Base-by-base conservation (phyloP, 768 basidiomycete genomes). In the Rhodotorula graminis region DNA sequence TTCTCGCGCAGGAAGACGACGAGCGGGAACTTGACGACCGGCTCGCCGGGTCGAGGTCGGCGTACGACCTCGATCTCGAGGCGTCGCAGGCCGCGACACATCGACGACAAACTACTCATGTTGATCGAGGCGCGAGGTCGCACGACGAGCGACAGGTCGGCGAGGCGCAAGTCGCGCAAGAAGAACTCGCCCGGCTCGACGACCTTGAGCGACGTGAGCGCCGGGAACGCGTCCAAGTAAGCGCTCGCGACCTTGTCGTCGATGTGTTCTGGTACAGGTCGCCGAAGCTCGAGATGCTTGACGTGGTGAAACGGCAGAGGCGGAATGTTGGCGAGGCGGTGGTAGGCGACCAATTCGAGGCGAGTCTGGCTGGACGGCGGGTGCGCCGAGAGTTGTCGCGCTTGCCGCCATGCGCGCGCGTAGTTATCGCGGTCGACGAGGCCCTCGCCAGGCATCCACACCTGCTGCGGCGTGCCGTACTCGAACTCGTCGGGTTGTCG, bases 71-170 rank as follows among this genome's bases (percentile, higher is more conserved):
- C 7, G 8, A 55, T 18, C n/a, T 55, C 53, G 53, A 55, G 53
- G 14, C 53, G 27, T 29, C 29, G n/a, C n/a, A 55, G n/a, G 14
- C n/a, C n/a, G 7, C 53, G 53, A 12, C n/a, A 55, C 14, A 55
- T 0, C 14, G n/a, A 9, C 37, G 37, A 37, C 37, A 37, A n/a
- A 16, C 9, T n/a, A 12, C 7, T 4, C n/a, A 29, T 15, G n/a
- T 55, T n/a, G n/a, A 55, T 5, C 2, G 0, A 1, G 11, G 7
- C n/a, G 27, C 12, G 7, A 14, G 10, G 12, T 12, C 11, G 27
- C 3, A 16, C 53, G n/a, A 25, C 10, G 53, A 55, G 11, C 14
- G 53, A 1, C 4, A 55, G 29, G 53, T 29, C 29, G n/a, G 12
- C 27, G 11, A 55, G 27, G 16, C 15, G 10, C 11, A 55, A 16